Evolutionary conservation across 2,329 filamentous ascomycete genomes (phyloP), one percentile per base, ranked within the genome.

Genomic region (Fusarium kyushuense): DNA sequence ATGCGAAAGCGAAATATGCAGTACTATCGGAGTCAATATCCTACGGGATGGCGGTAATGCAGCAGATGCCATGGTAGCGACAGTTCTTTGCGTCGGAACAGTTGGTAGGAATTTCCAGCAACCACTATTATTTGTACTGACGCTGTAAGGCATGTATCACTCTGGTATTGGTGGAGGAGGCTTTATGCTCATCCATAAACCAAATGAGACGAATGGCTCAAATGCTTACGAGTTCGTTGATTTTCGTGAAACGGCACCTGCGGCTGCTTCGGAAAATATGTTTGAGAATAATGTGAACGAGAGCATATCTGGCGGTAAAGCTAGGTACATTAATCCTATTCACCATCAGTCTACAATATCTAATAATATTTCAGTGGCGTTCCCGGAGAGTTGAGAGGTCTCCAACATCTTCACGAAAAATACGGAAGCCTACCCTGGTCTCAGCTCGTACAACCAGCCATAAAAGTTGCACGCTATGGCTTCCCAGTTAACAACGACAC

Each of bases 201-300:
- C 85, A 7, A 85, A 91, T 65, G 90, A 90, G 7, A 33, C 54
- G 10, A 45, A 54, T 17, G 17, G 40, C 5, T n/a, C 35, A 80
- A 81, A 11, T 1, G 36, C 56, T 0, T 95, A 93, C 74, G 92
- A 96, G 72, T 91, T 89, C 68, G 88, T 97, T 68, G 93, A 97
- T 76, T 97, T 96, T 76, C 85, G 94, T 17, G 94, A 97, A 78
- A 92, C 88, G 0, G 94, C 94, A 0, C 93, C 94, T 1, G 92
- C 90, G 0, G 92, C 92, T 2, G 90, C 92, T 0, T 91, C 86
- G 65, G 83, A 94, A 76, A 86, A 93, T 69, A 97, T 97, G 94
- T 97, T 90, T 79, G 87, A 87, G 54, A 87, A 90, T 63, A 87
- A 94, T 69, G 85, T 84, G 0, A 79, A 84, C 6, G 85, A 84